Conservation (phyloP, 208 protist genomes). For the Kentomonas sorsogonicus region DNA sequence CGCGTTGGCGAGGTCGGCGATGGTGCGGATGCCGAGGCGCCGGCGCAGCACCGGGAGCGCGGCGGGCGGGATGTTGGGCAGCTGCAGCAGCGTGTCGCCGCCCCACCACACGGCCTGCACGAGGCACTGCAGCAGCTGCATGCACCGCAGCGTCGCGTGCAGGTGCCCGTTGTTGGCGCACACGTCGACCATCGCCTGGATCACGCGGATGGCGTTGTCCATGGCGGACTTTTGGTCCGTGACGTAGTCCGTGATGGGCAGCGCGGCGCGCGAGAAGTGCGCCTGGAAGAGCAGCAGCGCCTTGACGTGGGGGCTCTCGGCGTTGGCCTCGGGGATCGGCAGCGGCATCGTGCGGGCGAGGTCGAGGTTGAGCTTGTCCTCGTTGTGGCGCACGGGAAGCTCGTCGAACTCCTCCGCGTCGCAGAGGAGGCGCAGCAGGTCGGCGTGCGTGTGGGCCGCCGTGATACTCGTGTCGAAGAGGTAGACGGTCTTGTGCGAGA, state of each 20-base stretch:
- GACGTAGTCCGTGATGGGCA: slow-evolving; percentile 98
- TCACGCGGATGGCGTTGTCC: slow-evolving; percentile 96
- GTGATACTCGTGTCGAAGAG: slow-evolving; percentile 85
- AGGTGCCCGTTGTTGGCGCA: slow-evolving; percentile 93
- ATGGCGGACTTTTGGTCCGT: slow-evolving; percentile 97
- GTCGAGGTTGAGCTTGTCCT: slow-evolving; percentile 96
- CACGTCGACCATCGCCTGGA: slow-evolving; percentile 95
- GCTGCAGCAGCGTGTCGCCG: slow-evolving; percentile 77
- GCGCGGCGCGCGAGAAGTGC: slow-evolving; percentile 86
- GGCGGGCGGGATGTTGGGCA: slow-evolving; percentile 72
- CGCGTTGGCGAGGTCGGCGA: slow-evolving; percentile 74
- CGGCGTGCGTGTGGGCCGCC: slow-evolving; percentile 34
- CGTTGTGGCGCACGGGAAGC: slow-evolving; percentile 98
- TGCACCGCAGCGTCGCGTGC: slow-evolving; percentile 74
- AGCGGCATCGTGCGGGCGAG: slow-evolving; percentile 68
- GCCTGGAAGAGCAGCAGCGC: slow-evolving; percentile 97
- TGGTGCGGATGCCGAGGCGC: slow-evolving; percentile 50
- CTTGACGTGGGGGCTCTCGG: slow-evolving; percentile 95
- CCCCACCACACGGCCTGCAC: slow-evolving; percentile 91
- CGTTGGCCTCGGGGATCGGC: slow-evolving; percentile 49
- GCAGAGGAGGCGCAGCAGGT: slow-evolving; percentile 85
- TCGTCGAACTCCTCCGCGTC: slow-evolving; percentile 95
- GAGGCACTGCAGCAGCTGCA: slow-evolving; percentile 94
- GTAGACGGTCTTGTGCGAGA: slow-evolving; percentile 92
- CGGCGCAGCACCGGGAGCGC: slow-evolving; percentile 60